Conservation (phyloP, 805 yeast species). For the Lipomyces orientalis region DNA sequence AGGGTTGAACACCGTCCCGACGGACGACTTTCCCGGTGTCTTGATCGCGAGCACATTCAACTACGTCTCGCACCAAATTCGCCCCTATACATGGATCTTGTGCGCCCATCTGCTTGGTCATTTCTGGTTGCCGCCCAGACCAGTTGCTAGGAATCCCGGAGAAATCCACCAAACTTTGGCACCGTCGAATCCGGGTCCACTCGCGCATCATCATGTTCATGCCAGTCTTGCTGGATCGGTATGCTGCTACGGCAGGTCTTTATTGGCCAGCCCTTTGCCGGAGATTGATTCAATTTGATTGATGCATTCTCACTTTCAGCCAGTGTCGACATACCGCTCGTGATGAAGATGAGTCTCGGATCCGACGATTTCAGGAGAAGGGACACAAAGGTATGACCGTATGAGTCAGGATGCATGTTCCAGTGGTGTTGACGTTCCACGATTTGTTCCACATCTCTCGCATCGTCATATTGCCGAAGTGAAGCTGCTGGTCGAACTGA, state of each 20-base stretch:
- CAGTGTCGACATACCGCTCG: slow-evolving; percentile 1
- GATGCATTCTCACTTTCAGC: slow-evolving; percentile 2
- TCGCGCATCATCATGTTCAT: slow-evolving; percentile 10
- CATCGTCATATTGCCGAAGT: background rate
- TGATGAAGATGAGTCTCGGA: slow-evolving; percentile 7
- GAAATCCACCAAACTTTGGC: slow-evolving; percentile 1
- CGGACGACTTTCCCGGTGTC: slow-evolving; percentile 1
- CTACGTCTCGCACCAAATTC: background rate
- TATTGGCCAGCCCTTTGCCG: slow-evolving; percentile 7
- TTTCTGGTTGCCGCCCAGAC: slow-evolving; percentile 4
- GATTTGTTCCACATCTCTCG: slow-evolving; percentile 9
- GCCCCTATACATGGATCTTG: background rate
- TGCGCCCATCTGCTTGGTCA: slow-evolving; percentile 3
- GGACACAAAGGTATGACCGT: background rate
- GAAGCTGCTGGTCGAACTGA: slow-evolving; percentile 1
- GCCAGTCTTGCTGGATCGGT: slow-evolving; percentile 1
- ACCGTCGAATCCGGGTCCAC: slow-evolving; percentile 3
- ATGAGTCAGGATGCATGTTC: slow-evolving; percentile 2
- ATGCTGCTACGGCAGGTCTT: background rate
- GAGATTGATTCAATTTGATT: background rate
- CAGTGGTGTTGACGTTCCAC: slow-evolving; percentile 8
- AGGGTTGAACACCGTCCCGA: slow-evolving; percentile 4
- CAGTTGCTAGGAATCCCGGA: slow-evolving; percentile 8
- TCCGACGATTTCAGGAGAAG: slow-evolving; percentile 2
- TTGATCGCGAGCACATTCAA: slow-evolving; percentile 4